Base-by-base conservation (phyloP, 176 grass and related monocot genomes). In the Eremochloa ophiuroides region DNA sequence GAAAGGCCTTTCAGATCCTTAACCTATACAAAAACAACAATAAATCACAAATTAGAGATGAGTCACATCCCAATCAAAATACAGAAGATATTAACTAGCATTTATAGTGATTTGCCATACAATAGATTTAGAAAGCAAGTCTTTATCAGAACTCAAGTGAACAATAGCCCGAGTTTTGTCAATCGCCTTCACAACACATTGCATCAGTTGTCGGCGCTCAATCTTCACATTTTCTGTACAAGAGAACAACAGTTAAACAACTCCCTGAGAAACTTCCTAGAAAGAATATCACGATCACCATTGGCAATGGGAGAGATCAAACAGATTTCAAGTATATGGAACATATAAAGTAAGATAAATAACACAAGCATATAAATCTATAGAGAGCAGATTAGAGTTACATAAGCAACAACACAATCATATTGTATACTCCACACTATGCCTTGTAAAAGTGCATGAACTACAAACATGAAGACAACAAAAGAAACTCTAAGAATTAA, bases 1-100 rank as follows among this genome's bases (percentile, higher is more conserved):
- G 95, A 98, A 73, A 98, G 88, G 28, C 95, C 95, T 75, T 93
- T 98, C 66, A 91, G 62, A 87, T 98, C 90, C 77, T 93, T 95
- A 53, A 92, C 91, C 95, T 98, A 82, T 65, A 67, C 66, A 68
- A 71, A 85, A 55, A 80, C 20, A 80, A 51, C 10, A 68, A 28
- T 53, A 85, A 87, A 27, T 8, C 5, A 78, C 35, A 77, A 47
- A 80, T 89, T 73, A 81, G 29, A 17, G 10, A 43, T 61, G 12
- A 78, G 14, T 26, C 71, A 29, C n/a, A 40, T 73, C 10, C 58
- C 13, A 70, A n/a, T 64, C 9, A 89, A 74, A 75, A 16, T 69
- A 68, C 14, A 62, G 18, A 42, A 65, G 60, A 76, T 31, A 43
- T 5, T 51, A 18, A 73, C 39, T 17, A 82, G 14, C 4, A 35